Evolutionary conservation across 805 yeast species (phyloP), one percentile per base, ranked within the genome.

Genomic region (Scheffersomyces ergatensis): DNA sequence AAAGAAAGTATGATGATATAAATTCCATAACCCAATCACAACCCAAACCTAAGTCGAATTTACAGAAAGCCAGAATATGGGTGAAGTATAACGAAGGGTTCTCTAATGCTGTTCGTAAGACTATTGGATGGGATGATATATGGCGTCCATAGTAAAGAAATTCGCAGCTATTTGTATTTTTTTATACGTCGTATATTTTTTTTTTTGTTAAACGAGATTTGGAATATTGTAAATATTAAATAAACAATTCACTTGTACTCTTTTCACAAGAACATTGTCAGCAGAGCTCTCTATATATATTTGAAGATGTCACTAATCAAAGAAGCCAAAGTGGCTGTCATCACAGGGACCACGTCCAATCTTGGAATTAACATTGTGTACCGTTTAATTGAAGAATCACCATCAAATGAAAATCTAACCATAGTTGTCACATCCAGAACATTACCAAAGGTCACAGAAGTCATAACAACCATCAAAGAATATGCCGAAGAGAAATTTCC

Each of bases 21-120:
- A 27, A 40, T 17, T 24, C 33, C 7, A 13, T 12, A 25, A 17
- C 23, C n/a, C 20, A 34, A 12, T 7, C 29, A 32, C 42, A 35
- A 37, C 33, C 29, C 5, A 15, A 25, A 14, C 32, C 13, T 6
- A 41, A 42, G 13, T 54, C 49, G 36, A 38, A 54, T 38, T 47
- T 53, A 44, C 23, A 65, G 21, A 79, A 51, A 72, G 80, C 34
- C 17, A 52, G 74, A 37, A 69, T 69, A 25, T 89, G 97, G 97
- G 86, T 89, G n/a, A 88, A 85, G 55, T 89, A 83, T 56, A 85
- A 85, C 47, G 97, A 89, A 62, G 97, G 97, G 0, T 89, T 84
- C 54, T 85, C 95, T 4, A 85, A 88, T 59, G 97, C 97, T 0
- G 97, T 89, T 2, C 66, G 95, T 25, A 88, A 87, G 53, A 85